phyloP scores from a whole-genome alignment of 257 asterid species.

The Solanum bulbocastanum region DNA sequence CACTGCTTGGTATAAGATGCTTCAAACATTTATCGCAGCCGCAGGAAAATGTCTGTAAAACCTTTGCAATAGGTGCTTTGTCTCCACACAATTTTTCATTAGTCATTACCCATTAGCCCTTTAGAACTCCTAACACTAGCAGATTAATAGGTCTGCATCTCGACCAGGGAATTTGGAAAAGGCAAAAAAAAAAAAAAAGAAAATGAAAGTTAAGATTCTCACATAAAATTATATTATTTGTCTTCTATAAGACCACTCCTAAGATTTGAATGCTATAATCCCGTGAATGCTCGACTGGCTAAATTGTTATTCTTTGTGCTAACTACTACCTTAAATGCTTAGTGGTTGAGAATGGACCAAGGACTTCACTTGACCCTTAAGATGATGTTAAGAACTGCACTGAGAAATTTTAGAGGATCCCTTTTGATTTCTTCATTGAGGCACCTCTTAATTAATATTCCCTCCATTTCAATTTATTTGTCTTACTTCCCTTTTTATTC shows the following conservation, averaged over 20 bases:
- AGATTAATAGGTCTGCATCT: background rate
- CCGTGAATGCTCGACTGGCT: background rate
- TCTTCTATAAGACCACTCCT: background rate
- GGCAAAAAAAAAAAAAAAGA: background rate
- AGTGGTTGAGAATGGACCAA: background rate
- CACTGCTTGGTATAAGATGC: background rate
- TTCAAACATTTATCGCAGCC: background rate
- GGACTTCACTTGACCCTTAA: background rate
- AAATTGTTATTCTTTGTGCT: background rate
- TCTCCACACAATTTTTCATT: background rate
- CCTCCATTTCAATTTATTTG: background rate
- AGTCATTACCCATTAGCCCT: background rate
- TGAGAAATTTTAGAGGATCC: background rate
- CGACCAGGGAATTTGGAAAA: background rate
- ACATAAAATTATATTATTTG: background rate
- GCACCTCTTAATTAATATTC: background rate
- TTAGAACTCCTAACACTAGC: background rate
- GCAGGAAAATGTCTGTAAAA: background rate
- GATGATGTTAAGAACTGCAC: background rate
- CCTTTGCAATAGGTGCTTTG: background rate
- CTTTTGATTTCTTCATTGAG: background rate
- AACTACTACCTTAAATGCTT: background rate
- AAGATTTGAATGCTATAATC: background rate
- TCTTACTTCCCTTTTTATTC: background rate
- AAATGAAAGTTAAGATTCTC: background rate